A percentile compares a stretch with the other conserved stretches of the same genome.
Evolutionary conservation across 331 rosid genomes (phyloP).

Genomic region (Arachis monticola): DNA sequence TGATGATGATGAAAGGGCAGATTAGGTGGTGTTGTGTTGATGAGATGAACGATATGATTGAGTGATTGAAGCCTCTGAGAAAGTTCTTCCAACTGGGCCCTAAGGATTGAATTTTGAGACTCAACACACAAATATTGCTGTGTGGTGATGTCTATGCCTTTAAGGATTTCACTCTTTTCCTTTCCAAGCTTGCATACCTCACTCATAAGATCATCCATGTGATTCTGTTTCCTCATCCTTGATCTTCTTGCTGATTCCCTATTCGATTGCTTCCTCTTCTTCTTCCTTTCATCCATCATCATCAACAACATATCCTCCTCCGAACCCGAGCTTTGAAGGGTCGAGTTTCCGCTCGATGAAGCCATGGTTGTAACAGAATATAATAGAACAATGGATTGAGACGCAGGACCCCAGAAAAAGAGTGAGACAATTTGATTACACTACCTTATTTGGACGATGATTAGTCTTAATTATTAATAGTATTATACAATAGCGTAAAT

Average conservation of each 20-base stretch:
- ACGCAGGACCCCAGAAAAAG: constrained; percentile 42
- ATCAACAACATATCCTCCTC: constrained; percentile 58
- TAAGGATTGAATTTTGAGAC: constrained; percentile 60
- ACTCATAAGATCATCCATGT: constrained; percentile 60
- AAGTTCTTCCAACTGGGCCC: constrained; percentile 67
- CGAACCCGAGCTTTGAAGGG: constrained; percentile 55
- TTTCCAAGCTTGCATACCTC: constrained; percentile 50
- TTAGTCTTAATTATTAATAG: too few species aligned
- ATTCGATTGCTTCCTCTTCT: constrained; percentile 76
- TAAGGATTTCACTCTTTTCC: constrained; percentile 58
- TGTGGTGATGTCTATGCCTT: constrained; percentile 47
- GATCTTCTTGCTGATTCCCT: constrained; percentile 83
- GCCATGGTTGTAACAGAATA: constrained; percentile 44
- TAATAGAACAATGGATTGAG: background rate
- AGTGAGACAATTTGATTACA: background rate
- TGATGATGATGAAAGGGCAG: too few species aligned
- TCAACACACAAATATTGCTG: constrained; percentile 56
- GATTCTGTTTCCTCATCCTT: constrained; percentile 72
- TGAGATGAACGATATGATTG: constrained; percentile 52
- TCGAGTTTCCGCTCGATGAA: constrained; percentile 66
- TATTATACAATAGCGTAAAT: background rate
- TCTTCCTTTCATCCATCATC: constrained; percentile 58
- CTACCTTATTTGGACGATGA: background rate
- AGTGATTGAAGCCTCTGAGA: constrained; percentile 66
- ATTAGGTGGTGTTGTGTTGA: constrained; percentile 35